Evolutionary conservation across 306 rosid species (phyloP).

Genomic region (Comarum palustre): DNA sequence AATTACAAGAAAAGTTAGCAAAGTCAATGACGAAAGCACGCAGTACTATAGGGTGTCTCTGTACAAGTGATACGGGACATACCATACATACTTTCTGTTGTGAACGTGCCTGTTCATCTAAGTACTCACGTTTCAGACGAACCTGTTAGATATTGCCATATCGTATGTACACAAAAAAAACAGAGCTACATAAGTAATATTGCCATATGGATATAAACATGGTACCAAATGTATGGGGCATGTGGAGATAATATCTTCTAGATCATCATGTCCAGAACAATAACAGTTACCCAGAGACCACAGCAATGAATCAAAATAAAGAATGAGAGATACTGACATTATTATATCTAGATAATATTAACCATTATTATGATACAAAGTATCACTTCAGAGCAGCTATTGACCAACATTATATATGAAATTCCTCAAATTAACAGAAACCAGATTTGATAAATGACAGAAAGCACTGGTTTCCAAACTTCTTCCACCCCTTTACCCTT

Average conservation of each 20-base stretch:
- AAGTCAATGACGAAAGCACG: slow-evolving; percentile 2
- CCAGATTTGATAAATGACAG: background rate
- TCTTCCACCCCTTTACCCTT: background rate
- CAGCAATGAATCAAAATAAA: background rate
- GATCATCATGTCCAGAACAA: slow-evolving; percentile 7
- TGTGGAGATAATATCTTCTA: background rate
- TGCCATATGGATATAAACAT: background rate
- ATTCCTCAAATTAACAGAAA: background rate
- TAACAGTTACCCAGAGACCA: background rate
- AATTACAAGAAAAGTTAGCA: slow-evolving; percentile 8
- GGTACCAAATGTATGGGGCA: background rate
- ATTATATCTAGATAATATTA: background rate
- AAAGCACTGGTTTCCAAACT: background rate
- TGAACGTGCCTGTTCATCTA: slow-evolving; percentile 58
- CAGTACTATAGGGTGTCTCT: slow-evolving; percentile 2
- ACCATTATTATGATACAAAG: background rate
- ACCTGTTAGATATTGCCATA: slow-evolving; percentile 49
- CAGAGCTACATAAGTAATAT: slow-evolving; percentile 16
- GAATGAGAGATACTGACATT: background rate
- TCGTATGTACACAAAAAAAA: slow-evolving; percentile 16
- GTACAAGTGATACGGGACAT: slow-evolving; percentile 20
- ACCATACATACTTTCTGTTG: slow-evolving; percentile 53
- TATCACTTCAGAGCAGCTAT: too few relatives aligned
- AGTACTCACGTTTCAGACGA: slow-evolving; percentile 85
- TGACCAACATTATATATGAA: background rate